phyloP scores from a whole-genome alignment of 495 filamentous ascomycete species.

The Annulohypoxylon nitens region DNA sequence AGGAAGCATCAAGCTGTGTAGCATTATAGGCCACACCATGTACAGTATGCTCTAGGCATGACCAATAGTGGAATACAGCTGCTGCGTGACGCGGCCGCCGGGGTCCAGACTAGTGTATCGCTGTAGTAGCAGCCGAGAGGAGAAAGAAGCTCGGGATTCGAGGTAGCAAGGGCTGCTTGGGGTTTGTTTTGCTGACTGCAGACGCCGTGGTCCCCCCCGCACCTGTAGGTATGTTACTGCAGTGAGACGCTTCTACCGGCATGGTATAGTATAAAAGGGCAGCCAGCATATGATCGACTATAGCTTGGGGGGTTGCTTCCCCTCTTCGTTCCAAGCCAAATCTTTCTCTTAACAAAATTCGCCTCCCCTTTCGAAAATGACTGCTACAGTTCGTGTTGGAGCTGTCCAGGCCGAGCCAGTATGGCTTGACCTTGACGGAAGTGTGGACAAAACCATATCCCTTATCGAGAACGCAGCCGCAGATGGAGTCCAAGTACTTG shows the following conservation, averaged over 20 bases:
- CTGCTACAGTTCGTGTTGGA: slow-evolving; percentile 55
- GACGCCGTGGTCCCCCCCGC: slow-evolving; percentile 46
- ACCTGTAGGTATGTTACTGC: slow-evolving; percentile 38
- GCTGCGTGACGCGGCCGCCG: slow-evolving; percentile 37
- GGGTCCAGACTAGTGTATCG: slow-evolving; percentile 19
- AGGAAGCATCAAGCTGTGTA: slow-evolving; percentile 15
- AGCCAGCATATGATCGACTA: slow-evolving; percentile 29
- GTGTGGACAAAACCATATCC: slow-evolving; percentile 65
- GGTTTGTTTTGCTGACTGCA: slow-evolving; percentile 49
- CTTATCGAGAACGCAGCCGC: slow-evolving; percentile 65
- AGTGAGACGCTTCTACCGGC: slow-evolving; percentile 40
- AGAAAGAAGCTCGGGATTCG: slow-evolving; percentile 41
- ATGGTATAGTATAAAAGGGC: slow-evolving; percentile 35
- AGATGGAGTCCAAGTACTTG: slow-evolving; percentile 64
- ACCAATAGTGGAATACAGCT: slow-evolving; percentile 22
- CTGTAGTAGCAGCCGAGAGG: slow-evolving; percentile 22
- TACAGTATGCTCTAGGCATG: slow-evolving; percentile 13
- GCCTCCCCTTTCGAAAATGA: slow-evolving; percentile 37
- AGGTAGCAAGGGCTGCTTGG: slow-evolving; percentile 31
- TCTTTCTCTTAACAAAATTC: not conserved
- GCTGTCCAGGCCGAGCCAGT: slow-evolving; percentile 67
- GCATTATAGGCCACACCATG: slow-evolving; percentile 25
- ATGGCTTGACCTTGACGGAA: slow-evolving; percentile 66
- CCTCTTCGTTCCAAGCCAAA: slow-evolving; percentile 13
- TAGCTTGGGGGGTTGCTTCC: slow-evolving; percentile 3